Evolutionary conservation across 2,329 filamentous ascomycete species (phyloP).

Genomic region (Exutisphaerella laricina): DNA sequence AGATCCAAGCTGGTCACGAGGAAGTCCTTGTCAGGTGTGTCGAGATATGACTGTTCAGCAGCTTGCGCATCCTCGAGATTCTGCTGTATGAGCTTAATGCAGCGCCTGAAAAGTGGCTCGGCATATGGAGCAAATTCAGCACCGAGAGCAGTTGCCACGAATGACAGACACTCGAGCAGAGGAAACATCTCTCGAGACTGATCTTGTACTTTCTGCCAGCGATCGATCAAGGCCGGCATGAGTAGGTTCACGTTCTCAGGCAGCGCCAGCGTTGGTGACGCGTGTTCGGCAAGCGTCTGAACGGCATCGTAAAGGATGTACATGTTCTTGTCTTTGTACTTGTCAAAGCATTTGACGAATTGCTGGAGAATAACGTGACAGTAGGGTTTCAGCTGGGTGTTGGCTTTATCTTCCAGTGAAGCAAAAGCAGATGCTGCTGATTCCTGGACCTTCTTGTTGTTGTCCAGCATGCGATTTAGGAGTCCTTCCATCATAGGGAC

Average conservation of each 20-base stretch:
- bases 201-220: slow-evolving; percentile 82
- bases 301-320: slow-evolving; percentile 98
- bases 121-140: slow-evolving; percentile 80
- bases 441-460: slow-evolving; percentile 97
- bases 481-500: slow-evolving; percentile 97
- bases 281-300: slow-evolving; percentile 89
- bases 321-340: slow-evolving; percentile 99
- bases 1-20: slow-evolving; percentile 91
- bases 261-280: slow-evolving; percentile 73
- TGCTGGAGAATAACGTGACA: slow-evolving; percentile 85
- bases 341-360: slow-evolving; percentile 84
- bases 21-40: slow-evolving; percentile 92
- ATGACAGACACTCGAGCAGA: slow-evolving; percentile 91
- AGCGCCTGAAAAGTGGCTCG: slow-evolving; percentile 75
- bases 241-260: slow-evolving; percentile 75
- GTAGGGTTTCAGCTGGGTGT: slow-evolving; percentile 73
- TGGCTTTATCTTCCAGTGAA: slow-evolving; percentile 89
- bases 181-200: slow-evolving; percentile 92
- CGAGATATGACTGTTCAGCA: slow-evolving; percentile 62
- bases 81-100: slow-evolving; percentile 82
- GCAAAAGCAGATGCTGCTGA: slow-evolving; percentile 94
- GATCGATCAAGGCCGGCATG: slow-evolving; percentile 85
- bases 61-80: slow-evolving; percentile 78
- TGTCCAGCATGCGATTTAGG: slow-evolving; percentile 87
- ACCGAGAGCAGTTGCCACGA: slow-evolving; percentile 81